Evolutionary conservation across 345 rosid species (phyloP), one percentile per base, ranked within the genome.

Genomic region (Eucalyptus decipiens): DNA sequence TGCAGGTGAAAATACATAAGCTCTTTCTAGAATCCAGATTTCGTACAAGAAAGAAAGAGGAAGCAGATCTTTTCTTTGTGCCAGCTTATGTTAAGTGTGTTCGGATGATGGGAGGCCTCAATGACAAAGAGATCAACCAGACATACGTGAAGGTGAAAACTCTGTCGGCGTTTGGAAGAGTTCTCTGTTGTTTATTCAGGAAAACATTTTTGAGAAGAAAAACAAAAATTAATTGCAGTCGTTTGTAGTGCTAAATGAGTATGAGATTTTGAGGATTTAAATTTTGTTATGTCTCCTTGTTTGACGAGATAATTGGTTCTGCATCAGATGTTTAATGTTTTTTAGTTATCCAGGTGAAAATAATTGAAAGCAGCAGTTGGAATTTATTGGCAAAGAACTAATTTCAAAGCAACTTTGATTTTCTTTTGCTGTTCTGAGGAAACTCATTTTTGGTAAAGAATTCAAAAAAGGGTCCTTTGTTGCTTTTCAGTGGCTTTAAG

Each of bases 61-160:
- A 97, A 86, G 99, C 99, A 26, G 96, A 98, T 94, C 90, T 98
- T 65, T 98, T 98, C 95, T 98, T 98, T 62, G 99, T 98, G 88
- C 99, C 99, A 40, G 92, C 99, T 24, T 97, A 97, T 93, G 97
- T 88, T 18, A 98, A 96, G 88, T 98, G 99, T 91, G 97, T 98
- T 30, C 93, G 99, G 88, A 94, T 96, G 98, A 90, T 93, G 94
- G 99, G 99, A 86, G 99, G 99, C 69, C 98, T 98, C 87, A 97
- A 92, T 89, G 99, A 98, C 89, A 94, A 96, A 89, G 99, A 97
- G 93, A 98, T 98, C 85, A 95, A 98, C 89, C 95, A 89, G 52
- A 96, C 98, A 21, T 97, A 95, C 89, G 98, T 97, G 86, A 95
- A 95, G 98, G 99, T 97, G 49, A 87, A 28, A 67, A 67, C 58